A percentile compares a stretch with the other conserved stretches of the same genome.
These are phyloP conservation scores for Lipomyces lipofer DNA, from an alignment of 805 yeast genomes.

Conservation along the genomic window DNA sequence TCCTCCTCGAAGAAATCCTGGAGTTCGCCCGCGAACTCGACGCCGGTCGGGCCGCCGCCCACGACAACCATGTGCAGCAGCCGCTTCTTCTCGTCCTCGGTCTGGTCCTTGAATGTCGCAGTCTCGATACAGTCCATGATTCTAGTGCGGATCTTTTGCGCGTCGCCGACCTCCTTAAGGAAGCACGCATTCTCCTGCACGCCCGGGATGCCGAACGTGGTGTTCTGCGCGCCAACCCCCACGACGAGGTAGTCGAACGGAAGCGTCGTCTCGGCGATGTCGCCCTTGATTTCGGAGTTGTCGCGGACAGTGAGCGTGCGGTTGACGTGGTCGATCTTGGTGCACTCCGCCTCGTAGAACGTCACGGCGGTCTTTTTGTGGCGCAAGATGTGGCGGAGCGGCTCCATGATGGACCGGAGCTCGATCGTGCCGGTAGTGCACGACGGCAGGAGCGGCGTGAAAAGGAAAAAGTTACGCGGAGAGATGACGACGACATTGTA, in stretches of 20 bases:
- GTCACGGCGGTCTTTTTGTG: conserved; percentile 69
- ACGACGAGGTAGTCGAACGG: conserved; percentile 81
- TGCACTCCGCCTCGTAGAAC: conserved; percentile 89
- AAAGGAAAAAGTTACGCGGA: conserved; percentile 89
- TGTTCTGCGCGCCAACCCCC: conserved; percentile 94
- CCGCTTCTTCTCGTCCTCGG: conserved; percentile 78
- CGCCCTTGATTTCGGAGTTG: conserved; percentile 37
- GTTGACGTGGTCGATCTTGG: conserved; percentile 70
- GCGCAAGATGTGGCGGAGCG: conserved; percentile 84
- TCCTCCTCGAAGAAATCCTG: conserved; percentile 94
- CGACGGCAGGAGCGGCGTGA: conserved; percentile 94
- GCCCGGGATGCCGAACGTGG: conserved; percentile 94
- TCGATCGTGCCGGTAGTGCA: conserved; percentile 92
- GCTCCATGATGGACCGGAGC: conserved; percentile 86
- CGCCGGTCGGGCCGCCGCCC: conserved; percentile 99
- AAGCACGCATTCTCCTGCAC: conserved; percentile 81
- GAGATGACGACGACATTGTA: conserved; percentile 89
- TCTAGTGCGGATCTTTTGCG: conserved; percentile 76
- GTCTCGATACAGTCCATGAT: conserved; percentile 87
- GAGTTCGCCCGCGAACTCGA: conserved; percentile 93
- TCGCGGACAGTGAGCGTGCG: conserved; percentile 59
- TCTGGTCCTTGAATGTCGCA: conserved; percentile 75
- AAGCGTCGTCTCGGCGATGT: conserved; percentile 48
- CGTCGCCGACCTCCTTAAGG: conserved; percentile 87
- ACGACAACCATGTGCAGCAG: conserved; percentile 86